Evolutionary conservation across 306 rosid genomes (phyloP).

Genomic region (Quercus variabilis): DNA sequence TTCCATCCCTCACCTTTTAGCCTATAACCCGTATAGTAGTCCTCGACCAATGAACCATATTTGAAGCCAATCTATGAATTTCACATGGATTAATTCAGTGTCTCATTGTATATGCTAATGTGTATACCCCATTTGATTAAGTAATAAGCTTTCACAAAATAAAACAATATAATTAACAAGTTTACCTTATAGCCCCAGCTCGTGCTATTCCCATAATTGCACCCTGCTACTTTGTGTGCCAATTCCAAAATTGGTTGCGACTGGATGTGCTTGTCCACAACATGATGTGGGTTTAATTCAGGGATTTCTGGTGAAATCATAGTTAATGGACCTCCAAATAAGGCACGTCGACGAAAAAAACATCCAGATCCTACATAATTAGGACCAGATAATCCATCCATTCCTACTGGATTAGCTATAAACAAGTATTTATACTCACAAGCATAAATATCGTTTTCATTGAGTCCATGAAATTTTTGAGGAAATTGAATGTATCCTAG

Average conservation of each 20-base stretch:
- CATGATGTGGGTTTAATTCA: constrained; percentile 12
- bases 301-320: constrained; percentile 10
- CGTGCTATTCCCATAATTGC: constrained; percentile 27
- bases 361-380: constrained; percentile 35
- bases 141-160: too few species aligned
- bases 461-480: constrained; percentile 31
- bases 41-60: constrained; percentile 46
- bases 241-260: constrained; percentile 7
- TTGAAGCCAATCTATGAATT: constrained; percentile 28
- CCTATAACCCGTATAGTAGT: constrained; percentile 22
- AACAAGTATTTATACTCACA: constrained; percentile 7
- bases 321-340: constrained; percentile 38
- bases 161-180: not conserved
- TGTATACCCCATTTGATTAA: too few species aligned
- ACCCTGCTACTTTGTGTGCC: constrained; percentile 33
- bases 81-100: too few species aligned
- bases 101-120: too few species aligned
- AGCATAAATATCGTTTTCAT: constrained; percentile 27
- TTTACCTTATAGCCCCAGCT: constrained; percentile 47
- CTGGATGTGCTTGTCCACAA: constrained; percentile 26
- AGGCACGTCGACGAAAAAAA: constrained; percentile 30
- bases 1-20: constrained; percentile 39
- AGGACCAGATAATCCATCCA: constrained; percentile 38
- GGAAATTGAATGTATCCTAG: constrained; percentile 38
- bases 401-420: constrained; percentile 1